Evolutionary conservation across 768 basidiomycete species (phyloP).

Genomic region (Calocybe indica): DNA sequence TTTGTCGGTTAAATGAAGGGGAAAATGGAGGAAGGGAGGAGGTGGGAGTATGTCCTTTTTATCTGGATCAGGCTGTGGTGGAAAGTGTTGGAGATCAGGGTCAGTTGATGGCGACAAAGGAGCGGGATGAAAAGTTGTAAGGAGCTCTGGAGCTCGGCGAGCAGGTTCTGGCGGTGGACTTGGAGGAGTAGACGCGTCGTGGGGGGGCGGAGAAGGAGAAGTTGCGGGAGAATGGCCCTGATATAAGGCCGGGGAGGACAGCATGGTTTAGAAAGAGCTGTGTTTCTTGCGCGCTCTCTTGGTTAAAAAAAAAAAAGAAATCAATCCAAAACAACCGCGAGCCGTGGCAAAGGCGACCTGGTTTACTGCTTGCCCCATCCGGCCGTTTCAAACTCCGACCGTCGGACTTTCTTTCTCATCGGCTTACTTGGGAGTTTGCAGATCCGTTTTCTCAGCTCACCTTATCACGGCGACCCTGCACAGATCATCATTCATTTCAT

Average conservation of each 20-base stretch:
- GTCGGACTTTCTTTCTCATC: background rate
- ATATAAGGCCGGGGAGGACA: background rate
- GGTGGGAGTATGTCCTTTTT: constrained; percentile 19
- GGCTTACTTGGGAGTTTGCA: background rate
- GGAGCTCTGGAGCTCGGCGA: constrained; percentile 24
- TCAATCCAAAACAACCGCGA: no score
- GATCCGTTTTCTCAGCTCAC: constrained; percentile 14
- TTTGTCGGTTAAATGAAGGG: constrained; percentile 10
- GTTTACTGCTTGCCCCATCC: constrained; percentile 1
- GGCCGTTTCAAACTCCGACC: background rate
- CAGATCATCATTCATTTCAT: background rate
- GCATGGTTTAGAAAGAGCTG: no score
- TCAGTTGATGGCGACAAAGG: constrained; percentile 24
- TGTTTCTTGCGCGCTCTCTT: no score
- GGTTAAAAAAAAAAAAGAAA: no score
- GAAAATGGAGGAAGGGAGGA: constrained; percentile 9
- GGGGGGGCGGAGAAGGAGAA: constrained; percentile 4
- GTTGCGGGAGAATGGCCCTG: background rate
- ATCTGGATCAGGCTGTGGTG: constrained; percentile 29
- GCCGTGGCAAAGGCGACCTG: no score
- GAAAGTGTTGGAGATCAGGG: constrained; percentile 29
- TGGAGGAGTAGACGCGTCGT: constrained; percentile 3
- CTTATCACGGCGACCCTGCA: constrained; percentile 32
- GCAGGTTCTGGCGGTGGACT: constrained; percentile 5
- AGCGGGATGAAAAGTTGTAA: constrained; percentile 26